Base-by-base conservation (phyloP, 192 early-diverging fungal species). In the Coemansia sp. region DNA sequence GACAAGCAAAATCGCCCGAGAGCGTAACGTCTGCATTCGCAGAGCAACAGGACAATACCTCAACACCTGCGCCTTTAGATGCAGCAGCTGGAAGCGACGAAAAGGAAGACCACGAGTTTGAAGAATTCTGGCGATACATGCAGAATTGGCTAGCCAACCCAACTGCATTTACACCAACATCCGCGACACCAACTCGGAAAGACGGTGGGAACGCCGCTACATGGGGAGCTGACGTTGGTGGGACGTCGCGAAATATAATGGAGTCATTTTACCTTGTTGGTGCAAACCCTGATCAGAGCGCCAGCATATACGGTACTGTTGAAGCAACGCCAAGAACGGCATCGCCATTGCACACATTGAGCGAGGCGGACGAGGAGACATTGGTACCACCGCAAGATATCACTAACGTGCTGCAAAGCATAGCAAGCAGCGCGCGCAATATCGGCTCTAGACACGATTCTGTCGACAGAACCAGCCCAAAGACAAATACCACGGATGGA, bases 91-190 rank as follows among this genome's bases (percentile, higher is more conserved):
- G 61, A 2, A 19, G 48, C 4, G 52, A 50, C 29, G 66, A 55
- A 17, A 62, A 64, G 3, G 62, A 61, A 13, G 77, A 80, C 5
- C 54, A 38, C 36, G 79, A 72, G 50, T 81, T 81, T 68, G 79
- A 81, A 27, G 65, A 75, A 29, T 81, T 81, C 53, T 81, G 79
- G 79, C 65, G 66, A 50, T 81, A 81, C 57, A 75, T 81, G 73
- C 72, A 81, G 36, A 63, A 68, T 59, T 81, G 79, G 79, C 63
- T 81, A 34, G 68, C 79, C 0, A 61, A 81, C 34, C 73, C 79
- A 10, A 36, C 70, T 0, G 79, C 79, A 31, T 81, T 72, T 41
- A 81, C 79, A 15, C 57, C 62, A 11, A 68, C 72, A 1, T 47
- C 68, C 0, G 29, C 64, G 28, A 40, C 64, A 27, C 61, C 59